Base-by-base conservation (phyloP, 768 basidiomycete genomes). In the Leccinum barrowsii region DNA sequence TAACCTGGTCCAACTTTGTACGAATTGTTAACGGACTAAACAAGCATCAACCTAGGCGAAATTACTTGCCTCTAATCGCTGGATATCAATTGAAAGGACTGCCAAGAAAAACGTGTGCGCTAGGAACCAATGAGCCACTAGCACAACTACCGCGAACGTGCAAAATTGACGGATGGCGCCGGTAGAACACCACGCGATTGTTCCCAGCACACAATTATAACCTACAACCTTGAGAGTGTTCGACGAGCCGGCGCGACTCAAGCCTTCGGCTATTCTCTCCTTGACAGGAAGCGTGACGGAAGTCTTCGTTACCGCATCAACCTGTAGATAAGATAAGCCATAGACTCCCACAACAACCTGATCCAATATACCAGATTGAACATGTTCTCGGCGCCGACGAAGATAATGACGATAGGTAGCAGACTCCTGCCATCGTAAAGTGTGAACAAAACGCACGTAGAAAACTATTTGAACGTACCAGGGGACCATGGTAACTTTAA, bases 321-420 rank as follows among this genome's bases (percentile, higher is more conserved):
- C 89, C 92, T 86, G 70, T 46, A 56, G 60, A 24, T 67, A 58
- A 42, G 60, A 63, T 74, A 68, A 68, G 59, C 53, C 63, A 67
- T 53, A 28, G 57, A 60, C 54, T 56, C 47, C 53, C 57, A 65
- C 35, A 19, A 42, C 4, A 50, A 48, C 22, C 15, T 26, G n/a
- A 53, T 30, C 35, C 73, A 86, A 61, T 71, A 61, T 71, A 94
- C 94, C 70, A 99, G 78, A 66, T 87, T 90, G 70, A 94, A 92
- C 95, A 98, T 98, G 66, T 98, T 98, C 76, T 98, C 96, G 2
- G 93, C 90, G 3, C 96, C 96, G 13, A 96, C 90, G 63, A 98
- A 95, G 7, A 94, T 84, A 52, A 99, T 94, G 37, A 97, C 89
- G 58, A 98, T 90, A 1, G 95, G 95, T 53, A 99, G 78, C 44